These are phyloP conservation scores for Helianthus tuberosus DNA, from an alignment of 129 eudicot species.

Conservation along the genomic window DNA sequence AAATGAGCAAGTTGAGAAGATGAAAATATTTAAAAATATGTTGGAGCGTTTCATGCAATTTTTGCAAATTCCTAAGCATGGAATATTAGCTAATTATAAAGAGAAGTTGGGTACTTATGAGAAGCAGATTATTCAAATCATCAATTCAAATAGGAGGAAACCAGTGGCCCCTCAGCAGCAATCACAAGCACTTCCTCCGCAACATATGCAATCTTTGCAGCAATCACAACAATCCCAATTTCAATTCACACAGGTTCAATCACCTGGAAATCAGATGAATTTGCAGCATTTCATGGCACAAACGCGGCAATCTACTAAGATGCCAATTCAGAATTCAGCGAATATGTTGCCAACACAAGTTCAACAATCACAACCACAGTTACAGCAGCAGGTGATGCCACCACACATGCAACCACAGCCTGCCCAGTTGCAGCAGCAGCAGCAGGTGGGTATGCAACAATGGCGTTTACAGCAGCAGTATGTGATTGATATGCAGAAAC, in stretches of 20 bases:
- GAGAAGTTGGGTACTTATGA: constrained; percentile 12
- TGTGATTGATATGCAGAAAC: constrained; percentile 78
- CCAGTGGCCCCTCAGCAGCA: not conserved
- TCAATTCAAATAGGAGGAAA: not conserved
- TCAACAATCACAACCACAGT: constrained; percentile 75
- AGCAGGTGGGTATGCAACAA: constrained; percentile 74
- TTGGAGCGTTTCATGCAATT: not conserved
- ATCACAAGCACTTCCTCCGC: constrained; percentile 15
- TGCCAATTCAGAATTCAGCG: constrained; percentile 48
- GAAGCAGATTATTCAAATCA: not conserved
- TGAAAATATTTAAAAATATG: not conserved
- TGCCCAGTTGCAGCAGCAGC: constrained; percentile 72
- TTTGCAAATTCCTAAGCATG: constrained; percentile 2
- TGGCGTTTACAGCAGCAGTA: constrained; percentile 81
- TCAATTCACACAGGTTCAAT: constrained; percentile 12
- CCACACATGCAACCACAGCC: constrained; percentile 89
- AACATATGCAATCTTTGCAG: constrained; percentile 4
- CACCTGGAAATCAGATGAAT: not conserved
- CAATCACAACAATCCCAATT: not conserved
- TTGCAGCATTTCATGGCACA: constrained; percentile 51
- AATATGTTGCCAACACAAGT: constrained; percentile 63
- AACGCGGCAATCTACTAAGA: constrained; percentile 76
- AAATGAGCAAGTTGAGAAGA: constrained; percentile 10
- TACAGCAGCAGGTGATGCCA: constrained; percentile 87
- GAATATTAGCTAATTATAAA: not conserved